These are phyloP conservation scores for Penicillium thymicola DNA, from an alignment of 2,329 filamentous ascomycete genomes.

Conservation along the genomic window DNA sequence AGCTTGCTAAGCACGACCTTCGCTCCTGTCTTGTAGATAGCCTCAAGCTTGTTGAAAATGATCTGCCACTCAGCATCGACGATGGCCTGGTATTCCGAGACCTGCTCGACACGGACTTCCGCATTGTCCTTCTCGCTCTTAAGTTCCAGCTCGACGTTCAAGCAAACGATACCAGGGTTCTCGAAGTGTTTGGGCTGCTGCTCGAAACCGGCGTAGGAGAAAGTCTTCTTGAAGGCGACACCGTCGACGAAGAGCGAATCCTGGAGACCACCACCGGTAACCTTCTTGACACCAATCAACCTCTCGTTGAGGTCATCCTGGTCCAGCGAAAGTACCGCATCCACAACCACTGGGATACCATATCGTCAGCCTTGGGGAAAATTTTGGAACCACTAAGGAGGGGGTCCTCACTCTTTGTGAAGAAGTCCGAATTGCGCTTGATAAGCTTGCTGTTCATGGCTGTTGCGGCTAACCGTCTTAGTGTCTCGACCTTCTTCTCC, in stretches of 20 bases:
- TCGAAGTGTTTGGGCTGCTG: slow-evolving; percentile 96
- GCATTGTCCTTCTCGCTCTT: slow-evolving; percentile 99
- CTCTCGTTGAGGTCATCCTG: slow-evolving; percentile 97
- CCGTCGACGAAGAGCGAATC: slow-evolving; percentile 97
- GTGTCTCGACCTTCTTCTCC: slow-evolving; percentile 80
- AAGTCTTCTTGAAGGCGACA: slow-evolving; percentile 99
- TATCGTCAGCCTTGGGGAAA: slow-evolving; percentile 14
- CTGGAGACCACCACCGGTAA: slow-evolving; percentile 91
- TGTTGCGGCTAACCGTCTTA: slow-evolving; percentile 84
- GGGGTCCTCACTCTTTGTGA: slow-evolving; percentile 78
- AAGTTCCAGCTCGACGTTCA: slow-evolving; percentile 96
- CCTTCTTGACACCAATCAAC: slow-evolving; percentile 97
- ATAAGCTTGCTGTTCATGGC: slow-evolving; percentile 99
- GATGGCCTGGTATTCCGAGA: slow-evolving; percentile 98
- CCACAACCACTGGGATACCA: slow-evolving; percentile 76
- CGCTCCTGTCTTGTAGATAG: slow-evolving; percentile 85
- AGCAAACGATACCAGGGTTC: slow-evolving; percentile 91
- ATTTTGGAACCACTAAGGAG: background rate
- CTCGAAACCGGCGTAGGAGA: slow-evolving; percentile 98
- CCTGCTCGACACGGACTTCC: slow-evolving; percentile 95
- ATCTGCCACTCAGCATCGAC: slow-evolving; percentile 99
- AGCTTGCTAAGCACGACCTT: slow-evolving; percentile 97
- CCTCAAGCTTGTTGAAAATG: slow-evolving; percentile 99
- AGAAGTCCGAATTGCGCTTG: slow-evolving; percentile 93
- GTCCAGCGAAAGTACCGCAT: slow-evolving; percentile 90